phyloP scores from a whole-genome alignment of 2,329 filamentous ascomycete species.

The Alternaria solani region DNA sequence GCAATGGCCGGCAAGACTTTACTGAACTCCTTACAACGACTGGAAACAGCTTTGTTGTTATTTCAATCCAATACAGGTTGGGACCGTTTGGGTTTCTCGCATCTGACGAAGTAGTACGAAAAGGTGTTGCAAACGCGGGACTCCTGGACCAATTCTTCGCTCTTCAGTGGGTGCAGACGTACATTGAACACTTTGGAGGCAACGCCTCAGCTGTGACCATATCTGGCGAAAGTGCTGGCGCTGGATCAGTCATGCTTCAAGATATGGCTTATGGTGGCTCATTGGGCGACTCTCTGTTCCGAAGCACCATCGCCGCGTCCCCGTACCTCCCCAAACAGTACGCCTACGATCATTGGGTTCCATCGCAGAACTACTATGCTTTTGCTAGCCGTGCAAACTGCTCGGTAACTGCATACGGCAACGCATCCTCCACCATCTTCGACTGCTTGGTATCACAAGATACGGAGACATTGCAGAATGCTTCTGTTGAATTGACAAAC shows the following conservation, averaged over 20 bases:
- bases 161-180: constrained; percentile 60
- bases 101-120: constrained; percentile 47
- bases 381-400: constrained; percentile 52
- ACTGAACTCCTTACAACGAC: constrained; percentile 56
- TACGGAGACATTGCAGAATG: constrained; percentile 49
- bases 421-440: constrained; percentile 48
- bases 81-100: constrained; percentile 57
- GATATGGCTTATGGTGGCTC: constrained; percentile 46
- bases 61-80: constrained; percentile 61
- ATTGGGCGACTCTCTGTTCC: constrained; percentile 46
- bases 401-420: constrained; percentile 20
- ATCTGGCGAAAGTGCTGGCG: constrained; percentile 50
- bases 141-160: constrained; percentile 60
- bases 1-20: constrained; percentile 50
- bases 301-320: constrained; percentile 51
- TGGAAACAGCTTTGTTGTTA: constrained; percentile 57
- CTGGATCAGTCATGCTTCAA: constrained; percentile 31
- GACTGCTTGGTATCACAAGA: constrained; percentile 53
- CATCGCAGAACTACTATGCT: constrained; percentile 57
- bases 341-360: constrained; percentile 57
- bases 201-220: constrained; percentile 42
- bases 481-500: constrained; percentile 44
- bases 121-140: constrained; percentile 52
- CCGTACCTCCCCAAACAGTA: constrained; percentile 66
- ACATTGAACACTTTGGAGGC: constrained; percentile 52